A percentile compares a stretch with the other conserved stretches of the same genome.
Conservation (phyloP, 352 stramenopile genomes). For the Phytophthora meadii region DNA sequence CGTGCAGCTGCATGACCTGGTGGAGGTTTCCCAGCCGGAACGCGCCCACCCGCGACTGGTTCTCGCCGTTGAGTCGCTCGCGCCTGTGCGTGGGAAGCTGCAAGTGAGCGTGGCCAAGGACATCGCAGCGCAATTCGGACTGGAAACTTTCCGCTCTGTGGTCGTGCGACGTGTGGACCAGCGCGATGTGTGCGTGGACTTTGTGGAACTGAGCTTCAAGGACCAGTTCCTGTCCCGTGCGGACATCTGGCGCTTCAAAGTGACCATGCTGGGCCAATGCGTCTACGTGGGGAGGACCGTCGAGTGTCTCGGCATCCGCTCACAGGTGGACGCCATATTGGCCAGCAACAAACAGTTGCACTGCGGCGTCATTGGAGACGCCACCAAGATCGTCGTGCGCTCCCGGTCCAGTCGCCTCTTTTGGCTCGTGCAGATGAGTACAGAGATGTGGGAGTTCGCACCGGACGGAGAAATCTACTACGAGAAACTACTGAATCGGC, state of each 20-base stretch:
- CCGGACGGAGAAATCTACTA: conserved; percentile 91
- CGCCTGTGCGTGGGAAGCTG: conserved; percentile 72
- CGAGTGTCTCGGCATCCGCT: conserved; percentile 79
- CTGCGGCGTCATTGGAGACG: conserved; percentile 94
- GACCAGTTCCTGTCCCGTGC: conserved; percentile 92
- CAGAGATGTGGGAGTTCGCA: conserved; percentile 95
- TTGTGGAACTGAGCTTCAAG: conserved; percentile 90
- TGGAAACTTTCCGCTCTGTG: conserved; percentile 70
- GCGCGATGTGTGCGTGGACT: conserved; percentile 72
- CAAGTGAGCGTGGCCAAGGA: conserved; percentile 84
- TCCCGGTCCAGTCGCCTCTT: conserved; percentile 96
- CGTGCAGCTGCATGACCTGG: conserved; percentile 58
- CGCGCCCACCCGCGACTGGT: conserved; percentile 66
- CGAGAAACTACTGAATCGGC: conserved; percentile 87
- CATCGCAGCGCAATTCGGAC: conserved; percentile 72
- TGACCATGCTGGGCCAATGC: conserved; percentile 76
- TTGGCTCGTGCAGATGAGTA: conserved; percentile 98
- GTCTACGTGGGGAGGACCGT: conserved; percentile 82
- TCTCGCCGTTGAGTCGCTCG: conserved; percentile 67
- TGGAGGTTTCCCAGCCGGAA: conserved; percentile 71
- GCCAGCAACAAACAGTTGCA: conserved; percentile 68
- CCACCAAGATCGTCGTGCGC: conserved; percentile 97
- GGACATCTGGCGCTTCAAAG: conserved; percentile 91
- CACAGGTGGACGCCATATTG: conserved; percentile 92
- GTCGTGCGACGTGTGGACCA: conserved; percentile 65